Evolutionary conservation across 768 basidiomycete genomes (phyloP), one percentile per base, ranked within the genome.

Genomic region (Mrakia gelida): DNA sequence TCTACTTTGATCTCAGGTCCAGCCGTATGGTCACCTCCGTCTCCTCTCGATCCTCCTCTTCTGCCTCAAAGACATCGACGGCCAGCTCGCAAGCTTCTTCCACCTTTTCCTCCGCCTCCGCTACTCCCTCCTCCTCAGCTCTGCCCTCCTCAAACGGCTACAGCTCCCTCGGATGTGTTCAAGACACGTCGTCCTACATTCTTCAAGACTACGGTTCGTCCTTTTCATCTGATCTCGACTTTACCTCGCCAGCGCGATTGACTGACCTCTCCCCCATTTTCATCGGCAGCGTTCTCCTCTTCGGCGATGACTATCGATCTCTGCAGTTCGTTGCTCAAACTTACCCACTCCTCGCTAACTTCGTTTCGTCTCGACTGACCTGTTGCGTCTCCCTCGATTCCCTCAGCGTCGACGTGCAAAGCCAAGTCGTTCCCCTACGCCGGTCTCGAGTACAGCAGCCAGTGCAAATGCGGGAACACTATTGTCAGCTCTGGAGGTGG

Each of bases 41-140:
- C 32, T 75, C 34, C 32, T 21, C 34, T 59, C 61, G 63, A 34
- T 34, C 79, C 38, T 80, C 80, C 26, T 80, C 80, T 56, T 52
- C 76, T 30, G 70, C 18, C 21, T 52, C 49, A 10, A 52, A 52
- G 49, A 52, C 67, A 7, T 70, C 38, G 9, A 41, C 67, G 1
- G 5, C 23, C 13, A 43, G 67, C 67, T 41, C 67, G 45, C 38
- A 38, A 38, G 38, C 38, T 26, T 70, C 67, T 1, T 67, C 32
- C 9, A 67, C 65, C 30, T 2, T 4, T 34, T 30, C 16, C 32
- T 67, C 63, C 23, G 23, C 32, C 21, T 67, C 65, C 4, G 18
- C 65, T 1, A 34, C 65, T 21, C 34, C 18, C 10, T 23, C 67
- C 3, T 1, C 41, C 23, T 70, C 67, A 11, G 30, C 32, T 8